Evolutionary conservation across 768 basidiomycete genomes (phyloP).

Genomic region (Boletus rex-veris): DNA sequence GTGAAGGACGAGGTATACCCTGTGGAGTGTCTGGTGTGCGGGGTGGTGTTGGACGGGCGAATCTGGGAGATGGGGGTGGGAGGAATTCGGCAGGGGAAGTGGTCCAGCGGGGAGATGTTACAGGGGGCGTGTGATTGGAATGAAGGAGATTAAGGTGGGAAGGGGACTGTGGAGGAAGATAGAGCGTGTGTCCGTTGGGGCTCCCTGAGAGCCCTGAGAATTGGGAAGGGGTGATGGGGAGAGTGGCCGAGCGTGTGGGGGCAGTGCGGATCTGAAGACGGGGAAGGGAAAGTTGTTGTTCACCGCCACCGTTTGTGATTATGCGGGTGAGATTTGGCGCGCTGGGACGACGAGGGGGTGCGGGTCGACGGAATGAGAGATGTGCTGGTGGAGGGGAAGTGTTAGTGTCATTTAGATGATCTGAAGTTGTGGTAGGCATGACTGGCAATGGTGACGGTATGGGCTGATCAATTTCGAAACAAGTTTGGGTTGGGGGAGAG

Average conservation of each 20-base stretch:
- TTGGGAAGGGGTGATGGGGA: slow-evolving; percentile 43
- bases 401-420: slow-evolving; percentile 39
- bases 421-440: slow-evolving; percentile 49
- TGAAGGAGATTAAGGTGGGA: slow-evolving; percentile 58
- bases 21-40: slow-evolving; percentile 39
- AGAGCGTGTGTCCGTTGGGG: slow-evolving; percentile 18
- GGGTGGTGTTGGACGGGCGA: slow-evolving; percentile 32
- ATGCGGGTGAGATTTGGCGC: slow-evolving; percentile 59
- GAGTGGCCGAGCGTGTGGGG: slow-evolving; percentile 56
- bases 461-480: slow-evolving; percentile 56
- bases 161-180: slow-evolving; percentile 44
- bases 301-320: slow-evolving; percentile 54
- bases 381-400: slow-evolving; percentile 70
- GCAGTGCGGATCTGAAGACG: slow-evolving; percentile 60
- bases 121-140: slow-evolving; percentile 58
- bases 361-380: slow-evolving; percentile 47
- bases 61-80: slow-evolving; percentile 33
- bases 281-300: slow-evolving; percentile 41
- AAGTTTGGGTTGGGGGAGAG: slow-evolving; percentile 45
- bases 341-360: slow-evolving; percentile 57
- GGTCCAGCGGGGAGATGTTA: slow-evolving; percentile 43
- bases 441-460: slow-evolving; percentile 52
- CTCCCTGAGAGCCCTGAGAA: slow-evolving; percentile 3
- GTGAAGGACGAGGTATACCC: slow-evolving; percentile 21
- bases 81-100: slow-evolving; percentile 35